Conservation (phyloP, 2,329 filamentous ascomycete genomes). For the Apiospora arundinis region DNA sequence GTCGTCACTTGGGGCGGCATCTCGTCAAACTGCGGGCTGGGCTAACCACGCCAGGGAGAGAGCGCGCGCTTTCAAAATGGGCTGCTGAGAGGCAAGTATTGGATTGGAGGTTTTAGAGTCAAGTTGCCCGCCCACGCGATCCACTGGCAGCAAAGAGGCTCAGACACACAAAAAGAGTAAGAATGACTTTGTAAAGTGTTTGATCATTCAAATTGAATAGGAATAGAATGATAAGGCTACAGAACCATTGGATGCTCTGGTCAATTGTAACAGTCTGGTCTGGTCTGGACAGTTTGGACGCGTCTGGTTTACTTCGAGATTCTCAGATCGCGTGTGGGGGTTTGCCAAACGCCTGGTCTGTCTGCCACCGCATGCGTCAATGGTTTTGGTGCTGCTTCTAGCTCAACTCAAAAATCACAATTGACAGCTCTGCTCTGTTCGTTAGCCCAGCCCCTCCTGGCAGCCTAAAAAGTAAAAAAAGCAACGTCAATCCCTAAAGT, state of each 20-base stretch:
- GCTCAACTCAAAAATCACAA: too few species aligned
- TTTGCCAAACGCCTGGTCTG: neutral
- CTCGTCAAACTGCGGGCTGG: slow-evolving; percentile 1
- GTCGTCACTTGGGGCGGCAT: neutral
- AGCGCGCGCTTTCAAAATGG: neutral
- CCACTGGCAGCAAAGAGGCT: neutral
- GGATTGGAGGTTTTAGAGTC: neutral
- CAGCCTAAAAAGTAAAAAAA: neutral
- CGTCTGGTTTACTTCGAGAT: neutral
- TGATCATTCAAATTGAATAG: neutral
- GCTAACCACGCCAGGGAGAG: neutral
- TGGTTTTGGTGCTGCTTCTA: too few species aligned
- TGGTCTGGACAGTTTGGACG: too few species aligned
- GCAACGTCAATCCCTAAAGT: neutral
- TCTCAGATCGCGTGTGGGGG: neutral
- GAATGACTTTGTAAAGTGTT: neutral
- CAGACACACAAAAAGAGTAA: neutral
- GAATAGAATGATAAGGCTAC: neutral
- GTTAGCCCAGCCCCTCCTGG: too few species aligned
- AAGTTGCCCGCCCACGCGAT: neutral
- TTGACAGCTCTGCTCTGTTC: too few species aligned
- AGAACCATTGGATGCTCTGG: neutral
- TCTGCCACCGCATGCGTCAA: neutral
- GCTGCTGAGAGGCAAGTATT: neutral
- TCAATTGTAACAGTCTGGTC: neutral